Conservation (phyloP, 1,284 basidiomycete genomes). For the Wolfiporia cocos region DNA sequence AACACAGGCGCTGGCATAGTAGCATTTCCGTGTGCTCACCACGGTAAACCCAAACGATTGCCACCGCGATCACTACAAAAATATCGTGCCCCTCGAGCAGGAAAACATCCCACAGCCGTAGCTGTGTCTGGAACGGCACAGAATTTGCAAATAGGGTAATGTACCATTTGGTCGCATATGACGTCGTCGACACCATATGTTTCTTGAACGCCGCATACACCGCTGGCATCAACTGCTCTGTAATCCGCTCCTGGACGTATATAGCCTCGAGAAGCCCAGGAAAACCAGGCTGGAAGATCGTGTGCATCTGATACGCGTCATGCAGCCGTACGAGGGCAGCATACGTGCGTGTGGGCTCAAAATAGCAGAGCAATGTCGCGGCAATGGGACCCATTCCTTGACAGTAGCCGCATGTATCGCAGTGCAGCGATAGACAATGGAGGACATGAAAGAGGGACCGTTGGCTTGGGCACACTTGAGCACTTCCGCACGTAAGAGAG, state of each 20-base stretch:
- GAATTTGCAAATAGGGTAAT: conserved; percentile 96
- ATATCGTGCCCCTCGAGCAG: conserved; percentile 88
- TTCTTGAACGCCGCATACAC: conserved; percentile 83
- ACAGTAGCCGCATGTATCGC: conserved; percentile 90
- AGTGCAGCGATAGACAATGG: conserved; percentile 85
- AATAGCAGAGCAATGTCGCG: conserved; percentile 91
- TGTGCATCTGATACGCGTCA: conserved; percentile 84
- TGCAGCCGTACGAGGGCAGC: conserved; percentile 81
- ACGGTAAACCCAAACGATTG: conserved; percentile 86
- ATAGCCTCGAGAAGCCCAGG: conserved; percentile 93
- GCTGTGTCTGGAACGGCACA: conserved; percentile 93
- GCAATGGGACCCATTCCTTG: conserved; percentile 99
- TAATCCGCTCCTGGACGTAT: conserved; percentile 88
- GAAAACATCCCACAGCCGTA: conserved; percentile 93
- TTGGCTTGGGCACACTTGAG: conserved; percentile 49
- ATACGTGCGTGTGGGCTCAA: conserved; percentile 85
- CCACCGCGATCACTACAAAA: conserved; percentile 80
- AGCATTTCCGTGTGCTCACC: conserved; percentile 36
- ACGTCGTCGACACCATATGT: conserved; percentile 87
- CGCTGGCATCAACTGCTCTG: conserved; percentile 80
- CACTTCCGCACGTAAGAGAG: conserved; percentile 5
- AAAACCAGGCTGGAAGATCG: conserved; percentile 91
- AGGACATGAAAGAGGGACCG: conserved; percentile 92
- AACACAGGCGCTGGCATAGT: neutral
- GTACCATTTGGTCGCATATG: conserved; percentile 99